phyloP scores from a whole-genome alignment of 1,284 basidiomycete genomes.

The Microbotryum scabiosae region DNA sequence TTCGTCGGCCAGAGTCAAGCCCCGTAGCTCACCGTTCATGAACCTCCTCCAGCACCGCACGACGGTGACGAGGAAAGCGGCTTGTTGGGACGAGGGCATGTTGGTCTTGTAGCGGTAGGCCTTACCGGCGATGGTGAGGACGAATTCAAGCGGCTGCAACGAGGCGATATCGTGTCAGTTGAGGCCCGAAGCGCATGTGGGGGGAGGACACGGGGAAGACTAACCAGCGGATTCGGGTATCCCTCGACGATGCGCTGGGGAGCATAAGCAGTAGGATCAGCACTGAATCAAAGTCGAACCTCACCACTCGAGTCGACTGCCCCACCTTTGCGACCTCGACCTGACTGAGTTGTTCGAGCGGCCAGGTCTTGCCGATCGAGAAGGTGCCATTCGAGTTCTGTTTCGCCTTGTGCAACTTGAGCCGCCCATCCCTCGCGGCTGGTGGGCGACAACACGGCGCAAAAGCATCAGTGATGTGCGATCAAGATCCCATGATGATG shows the following conservation, averaged over 20 bases:
- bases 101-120: slow-evolving; percentile 84
- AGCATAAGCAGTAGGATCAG: background rate
- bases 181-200: background rate
- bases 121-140: slow-evolving; percentile 64
- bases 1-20: no score
- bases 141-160: slow-evolving; percentile 47
- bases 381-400: slow-evolving; percentile 89
- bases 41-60: slow-evolving; percentile 57
- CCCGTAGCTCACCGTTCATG: slow-evolving; percentile 16
- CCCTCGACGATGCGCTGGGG: slow-evolving; percentile 10
- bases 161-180: background rate
- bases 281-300: background rate
- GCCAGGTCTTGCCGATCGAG: slow-evolving; percentile 97
- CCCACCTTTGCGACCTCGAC: slow-evolving; percentile 68
- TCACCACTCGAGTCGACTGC: background rate
- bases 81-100: slow-evolving; percentile 55
- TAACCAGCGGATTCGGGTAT: background rate
- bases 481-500: no score
- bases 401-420: slow-evolving; percentile 81
- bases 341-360: slow-evolving; percentile 65
- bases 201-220: background rate
- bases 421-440: slow-evolving; percentile 16
- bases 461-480: no score
- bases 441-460: no score
- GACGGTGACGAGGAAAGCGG: slow-evolving; percentile 58